Percentiles rank a stretch among this genome's conserved stretches.
These are phyloP conservation scores for Trichoderma cornu-damae DNA, from an alignment of 2,329 filamentous ascomycete genomes.

Conservation along the genomic window DNA sequence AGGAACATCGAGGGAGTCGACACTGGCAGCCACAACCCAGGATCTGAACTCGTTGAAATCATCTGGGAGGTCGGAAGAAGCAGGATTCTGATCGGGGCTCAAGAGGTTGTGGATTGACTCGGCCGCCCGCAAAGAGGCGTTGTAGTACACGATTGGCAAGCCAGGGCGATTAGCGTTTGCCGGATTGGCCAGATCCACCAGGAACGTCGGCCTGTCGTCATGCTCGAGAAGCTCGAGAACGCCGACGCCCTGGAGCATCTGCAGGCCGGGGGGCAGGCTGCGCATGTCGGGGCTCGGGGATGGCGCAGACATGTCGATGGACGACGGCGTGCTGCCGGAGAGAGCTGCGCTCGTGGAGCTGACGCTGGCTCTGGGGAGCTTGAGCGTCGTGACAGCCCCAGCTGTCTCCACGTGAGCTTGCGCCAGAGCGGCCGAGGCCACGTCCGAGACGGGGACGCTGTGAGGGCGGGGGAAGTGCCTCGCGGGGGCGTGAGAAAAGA, in stretches of 20 bases:
- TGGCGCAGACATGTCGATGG: conserved; percentile 48
- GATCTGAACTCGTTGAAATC: conserved; percentile 61
- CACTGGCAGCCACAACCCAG: conserved; percentile 58
- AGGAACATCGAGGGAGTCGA: conserved; percentile 48
- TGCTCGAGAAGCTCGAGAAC: conserved; percentile 69
- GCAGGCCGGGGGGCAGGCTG: conserved; percentile 43
- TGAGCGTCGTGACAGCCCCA: conserved; percentile 49
- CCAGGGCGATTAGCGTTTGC: conserved; percentile 49
- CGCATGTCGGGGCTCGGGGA: conserved; percentile 49
- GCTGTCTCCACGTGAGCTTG: conserved; percentile 40
- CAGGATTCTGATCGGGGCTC: conserved; percentile 42
- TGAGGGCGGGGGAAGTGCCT: conserved; percentile 36
- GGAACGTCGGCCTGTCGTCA: conserved; percentile 70
- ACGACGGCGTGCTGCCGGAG: conserved; percentile 49
- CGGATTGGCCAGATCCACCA: conserved; percentile 61
- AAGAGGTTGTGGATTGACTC: conserved; percentile 53
- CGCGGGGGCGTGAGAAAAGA: conserved; percentile 45
- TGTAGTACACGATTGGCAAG: conserved; percentile 62
- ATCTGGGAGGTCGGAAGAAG: conserved; percentile 26
- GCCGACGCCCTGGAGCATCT: conserved; percentile 59
- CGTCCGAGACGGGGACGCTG: conserved; percentile 38
- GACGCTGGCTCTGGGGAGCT: conserved; percentile 50
- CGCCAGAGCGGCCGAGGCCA: conserved; percentile 44
- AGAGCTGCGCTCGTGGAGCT: conserved; percentile 43
- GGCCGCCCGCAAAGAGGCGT: conserved; percentile 58